Evolutionary conservation across 2,329 filamentous ascomycete genomes (phyloP), one percentile per base, ranked within the genome.

Genomic region (Sordariomycetes sp.): DNA sequence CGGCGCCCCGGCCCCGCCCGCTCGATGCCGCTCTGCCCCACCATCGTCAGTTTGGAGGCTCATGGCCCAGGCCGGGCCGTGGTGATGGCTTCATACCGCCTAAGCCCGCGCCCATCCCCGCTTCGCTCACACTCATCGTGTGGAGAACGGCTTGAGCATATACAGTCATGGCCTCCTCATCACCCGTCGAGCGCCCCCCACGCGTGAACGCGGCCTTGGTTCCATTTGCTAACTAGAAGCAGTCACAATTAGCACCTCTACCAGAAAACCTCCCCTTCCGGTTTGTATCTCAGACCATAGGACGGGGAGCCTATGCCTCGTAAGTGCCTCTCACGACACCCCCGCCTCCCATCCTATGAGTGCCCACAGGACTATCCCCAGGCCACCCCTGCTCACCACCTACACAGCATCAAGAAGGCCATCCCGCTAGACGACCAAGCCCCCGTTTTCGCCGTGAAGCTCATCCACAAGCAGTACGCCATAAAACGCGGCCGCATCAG

Each of bases 391-490:
- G 12, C 37, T 43, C 14, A 11, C 20, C 52, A 54, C 57, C 55
- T 51, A 59, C 53, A 50, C 62, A 93, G 91, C 60, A 94, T 97
- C 68, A 96, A 96, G 70, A 97, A 97, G 75, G 94, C 93, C 34
- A 83, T 87, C 53, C 93, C 93, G 8, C 76, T 87, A 25, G 80
- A 88, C 63, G 72, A 79, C 1, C 74, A 82, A 28, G 80, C 76
- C 28, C 93, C 93, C 34, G 77, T 99, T 60, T 97, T 99, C 70
- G 94, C 95, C 16, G 90, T 99, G 72, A 99, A 99, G 72, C 90
- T 99, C 74, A 97, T 99, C 70, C 93, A 99, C 76, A 99, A 99
- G 75, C 88, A 89, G 63, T 96, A 97, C 72, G 95, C 94, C 59
- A 82, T 90, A 65, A 88, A 88, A 65, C 85, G 93, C 79, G 94